Base-by-base conservation (phyloP, 768 basidiomycete species). In the Cystobasidiopsis lactophilus region DNA sequence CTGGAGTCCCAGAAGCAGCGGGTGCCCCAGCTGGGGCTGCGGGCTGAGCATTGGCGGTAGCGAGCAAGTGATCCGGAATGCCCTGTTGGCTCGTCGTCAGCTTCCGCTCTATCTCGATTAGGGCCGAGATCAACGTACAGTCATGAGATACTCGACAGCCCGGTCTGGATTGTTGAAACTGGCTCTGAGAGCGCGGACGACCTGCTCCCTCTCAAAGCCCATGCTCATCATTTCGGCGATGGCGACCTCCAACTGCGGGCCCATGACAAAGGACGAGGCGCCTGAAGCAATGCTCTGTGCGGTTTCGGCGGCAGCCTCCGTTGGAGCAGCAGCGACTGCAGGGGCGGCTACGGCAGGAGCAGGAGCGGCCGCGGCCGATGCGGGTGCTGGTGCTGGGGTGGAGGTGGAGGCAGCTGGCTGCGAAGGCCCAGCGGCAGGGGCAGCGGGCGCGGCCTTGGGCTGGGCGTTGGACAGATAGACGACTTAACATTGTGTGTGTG, bases 141-240 rank as follows among this genome's bases (percentile, higher is more conserved):
- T 91, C 76, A 96, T 80, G 52, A 98, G 70, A 67, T 98, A 98
- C 66, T 98, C 93, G n/a, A 86, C 91, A 5, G 93, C 93, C 29
- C 93, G 76, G 61, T 96, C 88, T 7, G 93, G 83, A 68, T 98
- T 96, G 68, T 98, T 98, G 70, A 75, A 98, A 64, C 84, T 88
- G 26, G 89, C 93, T 54, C 85, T 73, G 65, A 98, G 65, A 3
- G 89, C 88, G 16, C 78, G 75, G 62, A 78, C 67, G 39, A 95
- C 85, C 62, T 85, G 76, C 3, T 88, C 86, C 37, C 78, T 74
- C 55, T 75, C 74, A 61, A 89, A 96, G 5, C 93, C 93, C 93
- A 98, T 96, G 59, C 85, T 84, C 37, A 78, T 69, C 76, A 98
- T 86, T 64, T 80, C 80, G 46, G 70, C 67, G 59, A 95, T 79